Evolutionary conservation across 805 yeast species (phyloP), one percentile per base, ranked within the genome.

Genomic region (Wickerhamomyces hampshirensis): DNA sequence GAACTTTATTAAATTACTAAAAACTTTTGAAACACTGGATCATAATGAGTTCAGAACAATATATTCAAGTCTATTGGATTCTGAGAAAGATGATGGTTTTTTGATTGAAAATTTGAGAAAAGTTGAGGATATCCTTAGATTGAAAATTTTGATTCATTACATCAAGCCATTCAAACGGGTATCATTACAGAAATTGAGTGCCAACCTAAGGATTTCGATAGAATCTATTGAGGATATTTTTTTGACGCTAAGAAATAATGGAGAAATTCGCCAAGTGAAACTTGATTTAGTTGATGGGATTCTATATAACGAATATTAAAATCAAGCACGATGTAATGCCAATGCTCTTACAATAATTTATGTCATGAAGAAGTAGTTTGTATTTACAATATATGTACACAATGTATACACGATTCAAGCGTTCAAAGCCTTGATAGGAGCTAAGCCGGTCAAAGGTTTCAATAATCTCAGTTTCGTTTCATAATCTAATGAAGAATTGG

Each of bases 91-190:
- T 4, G 56, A 54, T 35, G 30, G 21, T 2, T 46, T 51, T 21
- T 38, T 54, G 39, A 23, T 46, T 2, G 28, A 43, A 23, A 48
- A 43, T 26, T 30, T 54, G 28, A 28, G 18, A 5, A 53, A 44
- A 31, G 46, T 54, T 5, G 44, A 50, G 16, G 40, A 40, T 18
- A 39, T 36, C 1, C 35, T 55, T 18, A 50, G 50, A 24, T 28
- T 51, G 9, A 41, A 46, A 23, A 34, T 50, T 9, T 23, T 55
- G 31, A 60, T 31, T 38, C 54, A 46, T 40, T 64, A 30, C 35
- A 51, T 55, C 24, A 50, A 48, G 32, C 59, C 59, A 12, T 55
- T 51, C 37, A 51, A 50, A 26, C 41, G 45, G 18, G 30, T 55
- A 5, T 46, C 53, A 4, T 16, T 55, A 8, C 17, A 23, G 2